Conservation (phyloP, 2,329 filamentous ascomycete genomes). For the Talaromyces pinophilus region DNA sequence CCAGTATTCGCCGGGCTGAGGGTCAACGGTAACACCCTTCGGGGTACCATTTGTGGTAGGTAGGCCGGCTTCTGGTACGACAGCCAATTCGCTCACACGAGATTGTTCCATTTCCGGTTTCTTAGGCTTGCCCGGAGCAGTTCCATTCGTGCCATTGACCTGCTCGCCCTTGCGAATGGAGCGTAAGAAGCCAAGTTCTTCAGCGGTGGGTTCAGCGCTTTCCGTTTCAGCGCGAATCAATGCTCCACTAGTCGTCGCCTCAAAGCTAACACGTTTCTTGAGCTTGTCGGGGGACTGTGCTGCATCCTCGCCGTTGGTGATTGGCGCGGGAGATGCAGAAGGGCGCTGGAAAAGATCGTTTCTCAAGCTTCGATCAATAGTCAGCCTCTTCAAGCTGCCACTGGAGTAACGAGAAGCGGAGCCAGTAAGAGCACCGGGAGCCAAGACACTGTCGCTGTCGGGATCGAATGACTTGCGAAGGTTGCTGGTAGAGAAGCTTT, state of each 20-base stretch:
- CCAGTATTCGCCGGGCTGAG: conserved; percentile 77
- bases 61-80: conserved; percentile 67
- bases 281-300: conserved; percentile 36
- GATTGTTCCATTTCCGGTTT: conserved; percentile 69
- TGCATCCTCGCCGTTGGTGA: conserved; percentile 46
- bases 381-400: conserved; percentile 80
- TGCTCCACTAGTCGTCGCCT: conserved; percentile 61
- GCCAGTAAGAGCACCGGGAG: conserved; percentile 79
- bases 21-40: conserved; percentile 45
- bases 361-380: conserved; percentile 84
- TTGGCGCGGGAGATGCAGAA: conserved; percentile 35
- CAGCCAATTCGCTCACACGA: conserved; percentile 72
- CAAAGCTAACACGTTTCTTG: conserved; percentile 90
- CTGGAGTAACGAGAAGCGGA: conserved; percentile 65
- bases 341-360: conserved; percentile 60
- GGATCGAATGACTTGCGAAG: conserved; percentile 77
- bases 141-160: conserved; percentile 45
- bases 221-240: conserved; percentile 55
- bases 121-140: conserved; percentile 32
- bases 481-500: conserved; percentile 86
- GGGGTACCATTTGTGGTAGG: conserved; percentile 39
- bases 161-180: conserved; percentile 54
- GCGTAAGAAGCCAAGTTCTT: conserved; percentile 63
- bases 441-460: conserved; percentile 76
- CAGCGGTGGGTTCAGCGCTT: conserved; percentile 56